Evolutionary conservation across 352 stramenopile genomes (phyloP), one percentile per base, ranked within the genome.

Genomic region (Blastocystis sp.): DNA sequence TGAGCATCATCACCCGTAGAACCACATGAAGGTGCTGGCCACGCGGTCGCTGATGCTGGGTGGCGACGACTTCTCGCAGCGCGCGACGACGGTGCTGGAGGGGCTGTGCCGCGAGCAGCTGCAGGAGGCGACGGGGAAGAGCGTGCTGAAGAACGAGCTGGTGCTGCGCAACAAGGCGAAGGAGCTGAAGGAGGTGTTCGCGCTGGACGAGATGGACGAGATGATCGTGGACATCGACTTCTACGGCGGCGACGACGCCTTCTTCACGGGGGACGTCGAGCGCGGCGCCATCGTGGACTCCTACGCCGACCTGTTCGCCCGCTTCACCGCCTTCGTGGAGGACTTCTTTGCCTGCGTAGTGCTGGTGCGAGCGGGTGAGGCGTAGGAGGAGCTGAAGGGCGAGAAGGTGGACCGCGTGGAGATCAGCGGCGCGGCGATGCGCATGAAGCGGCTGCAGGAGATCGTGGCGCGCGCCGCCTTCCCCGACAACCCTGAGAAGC

Each of bases 361-460:
- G 3, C 28, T 9, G 21, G 40, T 21, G 28, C 56, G 17, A 9
- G 43, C 21, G 38, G n/a, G 45, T 23, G 66, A 59, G n/a, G 23
- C 10, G 11, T 38, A 62, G 0, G 23, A 40, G 21, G 60, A 28
- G 5, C 38, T 69, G 53, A 28, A 66, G n/a, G 34, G 65, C 9
- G 69, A 84, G 74, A 38, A 14, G 21, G 45, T 69, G 5, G 28
- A 28, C 66, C 74, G 74, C 45, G 65, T 53, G 21, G 74, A 84
- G 48, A 59, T 84, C 21, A 45, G 11, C 38, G 74, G 74, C 38
- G 48, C 19, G 4, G 40, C 9, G 9, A 69, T 41, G 28, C 74
- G 60, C 10, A 84, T 59, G 48, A 28, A 11, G 17, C 17, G 23
- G 21, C 40, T 84, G 21, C n/a, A 69, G 41, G 9, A 45, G 21